phyloP scores from a whole-genome alignment of 495 filamentous ascomycete genomes.

The Neurospora sp. region DNA sequence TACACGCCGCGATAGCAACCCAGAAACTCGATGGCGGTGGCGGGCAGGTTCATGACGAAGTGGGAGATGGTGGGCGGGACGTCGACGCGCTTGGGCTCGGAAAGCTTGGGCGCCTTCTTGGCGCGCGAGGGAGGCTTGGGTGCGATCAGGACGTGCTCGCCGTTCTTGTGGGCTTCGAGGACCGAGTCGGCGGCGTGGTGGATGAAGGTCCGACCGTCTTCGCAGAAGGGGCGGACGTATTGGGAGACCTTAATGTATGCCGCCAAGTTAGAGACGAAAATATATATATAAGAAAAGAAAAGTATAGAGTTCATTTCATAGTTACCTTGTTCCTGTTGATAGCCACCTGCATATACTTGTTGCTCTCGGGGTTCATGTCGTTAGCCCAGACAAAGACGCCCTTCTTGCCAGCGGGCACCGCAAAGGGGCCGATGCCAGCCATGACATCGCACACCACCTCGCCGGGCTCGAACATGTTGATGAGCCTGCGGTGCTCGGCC shows the following conservation, averaged over 20 bases:
- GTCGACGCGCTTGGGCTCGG: slow-evolving; percentile 34
- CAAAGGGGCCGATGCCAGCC: slow-evolving; percentile 95
- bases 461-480: slow-evolving; percentile 65
- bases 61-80: slow-evolving; percentile 67
- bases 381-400: slow-evolving; percentile 94
- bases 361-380: slow-evolving; percentile 89
- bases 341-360: slow-evolving; percentile 55
- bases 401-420: slow-evolving; percentile 81
- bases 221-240: slow-evolving; percentile 69
- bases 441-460: slow-evolving; percentile 95
- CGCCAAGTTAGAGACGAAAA: background rate
- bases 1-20: slow-evolving; percentile 80
- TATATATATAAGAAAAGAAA: background rate
- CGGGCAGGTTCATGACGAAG: slow-evolving; percentile 96
- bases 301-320: slow-evolving; percentile 2
- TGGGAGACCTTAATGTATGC: slow-evolving; percentile 41
- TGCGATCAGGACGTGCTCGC: slow-evolving; percentile 34
- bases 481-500: slow-evolving; percentile 75
- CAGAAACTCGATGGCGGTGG: slow-evolving; percentile 75
- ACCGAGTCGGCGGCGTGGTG: slow-evolving; percentile 52
- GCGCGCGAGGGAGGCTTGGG: slow-evolving; percentile 29
- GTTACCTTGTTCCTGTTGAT: slow-evolving; percentile 66
- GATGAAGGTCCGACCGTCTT: slow-evolving; percentile 77
- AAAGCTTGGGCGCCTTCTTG: slow-evolving; percentile 19
- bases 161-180: slow-evolving; percentile 37